phyloP scores from a whole-genome alignment of 208 protist species.

The Leishmania aethiopica region DNA sequence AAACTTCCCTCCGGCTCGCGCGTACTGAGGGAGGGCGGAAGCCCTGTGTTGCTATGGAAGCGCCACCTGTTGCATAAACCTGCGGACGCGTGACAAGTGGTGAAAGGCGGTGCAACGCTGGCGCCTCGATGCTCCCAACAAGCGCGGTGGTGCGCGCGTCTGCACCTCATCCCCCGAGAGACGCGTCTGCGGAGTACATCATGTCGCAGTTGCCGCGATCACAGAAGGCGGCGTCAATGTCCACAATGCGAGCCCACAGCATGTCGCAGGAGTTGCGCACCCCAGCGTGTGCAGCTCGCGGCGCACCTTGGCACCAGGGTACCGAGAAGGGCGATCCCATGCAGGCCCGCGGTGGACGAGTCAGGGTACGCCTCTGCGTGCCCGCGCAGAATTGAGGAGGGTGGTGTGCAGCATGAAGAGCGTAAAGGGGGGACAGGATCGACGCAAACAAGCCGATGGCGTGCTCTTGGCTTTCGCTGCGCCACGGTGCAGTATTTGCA shows the following conservation, averaged over 20 bases:
- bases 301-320: conserved; percentile 2
- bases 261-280: neutral
- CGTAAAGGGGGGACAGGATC: neutral
- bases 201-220: conserved; percentile 4
- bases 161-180: neutral
- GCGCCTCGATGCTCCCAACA: too few relatives aligned
- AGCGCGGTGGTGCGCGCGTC: too few relatives aligned
- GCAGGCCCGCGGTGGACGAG: neutral
- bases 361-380: conserved; percentile 3
- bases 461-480: neutral
- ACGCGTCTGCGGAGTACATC: conserved; percentile 9
- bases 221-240: neutral
- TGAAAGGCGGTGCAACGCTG: too few relatives aligned
- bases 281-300: neutral
- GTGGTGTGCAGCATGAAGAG: conserved; percentile 21
- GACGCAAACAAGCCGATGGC: conserved; percentile 10
- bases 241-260: neutral
- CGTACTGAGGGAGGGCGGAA: too few relatives aligned
- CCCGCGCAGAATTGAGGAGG: conserved; percentile 5
- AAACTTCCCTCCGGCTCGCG: too few relatives aligned
- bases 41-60: too few relatives aligned
- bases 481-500: conserved; percentile 9
- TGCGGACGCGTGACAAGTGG: too few relatives aligned
- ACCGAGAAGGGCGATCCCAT: conserved; percentile 7
- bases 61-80: too few relatives aligned